Evolutionary conservation across 2,329 filamentous ascomycete genomes (phyloP).

Genomic region (Microsporum ferrugineum): DNA sequence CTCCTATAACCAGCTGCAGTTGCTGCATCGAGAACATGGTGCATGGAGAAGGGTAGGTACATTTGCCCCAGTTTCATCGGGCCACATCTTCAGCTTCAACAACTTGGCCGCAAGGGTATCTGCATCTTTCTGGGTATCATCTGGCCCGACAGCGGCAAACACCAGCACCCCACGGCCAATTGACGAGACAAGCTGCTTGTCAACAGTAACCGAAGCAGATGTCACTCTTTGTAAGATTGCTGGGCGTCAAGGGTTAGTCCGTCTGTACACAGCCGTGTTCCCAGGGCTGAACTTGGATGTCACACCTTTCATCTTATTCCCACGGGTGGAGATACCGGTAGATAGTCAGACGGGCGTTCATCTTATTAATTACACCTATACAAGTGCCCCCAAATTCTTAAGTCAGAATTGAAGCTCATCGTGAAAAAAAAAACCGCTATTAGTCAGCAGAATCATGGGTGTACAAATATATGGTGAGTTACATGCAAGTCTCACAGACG

Average conservation of each 20-base stretch:
- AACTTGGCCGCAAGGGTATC: constrained; percentile 76
- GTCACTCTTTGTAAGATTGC: constrained; percentile 88
- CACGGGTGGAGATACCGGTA: not conserved
- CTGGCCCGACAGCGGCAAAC: constrained; percentile 79
- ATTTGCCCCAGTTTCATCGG: constrained; percentile 60
- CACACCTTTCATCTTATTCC: constrained; percentile 1
- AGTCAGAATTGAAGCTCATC: no score
- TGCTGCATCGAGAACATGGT: not conserved
- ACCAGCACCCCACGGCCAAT: constrained; percentile 86
- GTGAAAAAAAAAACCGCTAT: not conserved
- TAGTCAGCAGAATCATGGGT: not conserved
- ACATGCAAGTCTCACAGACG: not conserved
- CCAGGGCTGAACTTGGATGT: not conserved
- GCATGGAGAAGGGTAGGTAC: constrained; percentile 32
- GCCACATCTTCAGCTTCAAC: constrained; percentile 83
- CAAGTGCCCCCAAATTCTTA: not conserved
- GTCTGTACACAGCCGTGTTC: not conserved
- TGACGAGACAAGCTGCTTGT: constrained; percentile 76
- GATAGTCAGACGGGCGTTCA: not conserved
- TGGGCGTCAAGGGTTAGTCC: constrained; percentile 28
- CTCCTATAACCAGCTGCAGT: not conserved
- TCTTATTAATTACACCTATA: not conserved
- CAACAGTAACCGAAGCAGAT: constrained; percentile 89
- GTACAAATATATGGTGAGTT: not conserved
- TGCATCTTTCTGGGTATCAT: constrained; percentile 80